These are phyloP conservation scores for Eremothecium cymbalariae DNA, from an alignment of 1,139 yeast genomes.

Conservation along the genomic window DNA sequence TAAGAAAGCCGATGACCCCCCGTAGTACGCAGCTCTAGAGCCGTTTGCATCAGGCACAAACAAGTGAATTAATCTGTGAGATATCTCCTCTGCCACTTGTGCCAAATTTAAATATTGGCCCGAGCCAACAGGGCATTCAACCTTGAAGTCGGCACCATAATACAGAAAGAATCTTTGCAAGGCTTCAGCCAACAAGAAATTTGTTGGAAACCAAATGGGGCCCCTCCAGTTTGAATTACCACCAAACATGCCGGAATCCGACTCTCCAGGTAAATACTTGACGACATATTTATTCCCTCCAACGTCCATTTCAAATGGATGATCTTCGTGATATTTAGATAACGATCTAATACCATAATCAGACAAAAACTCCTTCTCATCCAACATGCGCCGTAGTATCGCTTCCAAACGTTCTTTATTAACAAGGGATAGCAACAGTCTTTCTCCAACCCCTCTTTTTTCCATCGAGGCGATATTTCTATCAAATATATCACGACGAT, in stretches of 20 bases:
- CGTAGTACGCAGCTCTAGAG: slow-evolving; percentile 67
- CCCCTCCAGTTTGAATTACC: slow-evolving; percentile 98
- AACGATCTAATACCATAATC: slow-evolving; percentile 84
- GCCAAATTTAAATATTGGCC: slow-evolving; percentile 78
- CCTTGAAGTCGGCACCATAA: slow-evolving; percentile 79
- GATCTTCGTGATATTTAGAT: slow-evolving; percentile 77
- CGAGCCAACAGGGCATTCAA: slow-evolving; percentile 86
- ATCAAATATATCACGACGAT: slow-evolving; percentile 63
- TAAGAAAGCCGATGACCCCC: slow-evolving; percentile 48
- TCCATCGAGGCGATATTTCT: slow-evolving; percentile 88
- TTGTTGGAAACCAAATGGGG: slow-evolving; percentile 97
- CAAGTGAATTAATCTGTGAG: slow-evolving; percentile 75
- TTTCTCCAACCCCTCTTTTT: slow-evolving; percentile 77
- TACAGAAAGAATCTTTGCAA: slow-evolving; percentile 83
- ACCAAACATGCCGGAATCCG: slow-evolving; percentile 92
- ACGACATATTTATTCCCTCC: slow-evolving; percentile 70
- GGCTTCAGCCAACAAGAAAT: slow-evolving; percentile 80
- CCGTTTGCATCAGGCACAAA: slow-evolving; percentile 67
- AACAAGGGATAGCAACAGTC: slow-evolving; percentile 74
- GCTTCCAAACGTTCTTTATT: slow-evolving; percentile 72
- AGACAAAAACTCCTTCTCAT: slow-evolving; percentile 81
- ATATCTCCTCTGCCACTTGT: slow-evolving; percentile 86
- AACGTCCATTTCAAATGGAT: slow-evolving; percentile 84
- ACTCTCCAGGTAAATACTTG: slow-evolving; percentile 83
- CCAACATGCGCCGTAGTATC: slow-evolving; percentile 74